These are phyloP conservation scores for Monascus purpureus DNA, from an alignment of 495 filamentous ascomycete species.

Conservation along the genomic window DNA sequence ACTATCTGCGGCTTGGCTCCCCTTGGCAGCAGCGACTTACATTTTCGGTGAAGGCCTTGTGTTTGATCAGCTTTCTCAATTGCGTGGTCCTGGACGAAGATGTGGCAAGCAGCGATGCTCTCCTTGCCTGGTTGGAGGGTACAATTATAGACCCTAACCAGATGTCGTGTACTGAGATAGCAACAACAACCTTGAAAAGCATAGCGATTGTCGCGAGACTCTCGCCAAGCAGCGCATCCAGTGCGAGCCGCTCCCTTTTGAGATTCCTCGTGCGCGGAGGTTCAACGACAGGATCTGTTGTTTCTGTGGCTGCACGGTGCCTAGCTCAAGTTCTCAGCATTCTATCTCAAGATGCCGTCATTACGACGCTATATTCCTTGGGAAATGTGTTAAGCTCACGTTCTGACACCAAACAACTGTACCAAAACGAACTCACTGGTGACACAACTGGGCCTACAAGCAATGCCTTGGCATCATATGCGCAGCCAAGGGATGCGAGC, in stretches of 20 bases:
- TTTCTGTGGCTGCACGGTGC: slow-evolving; percentile 63
- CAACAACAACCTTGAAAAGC: slow-evolving; percentile 61
- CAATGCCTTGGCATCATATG: slow-evolving; percentile 26
- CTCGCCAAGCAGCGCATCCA: slow-evolving; percentile 55
- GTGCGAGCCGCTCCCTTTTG: slow-evolving; percentile 67
- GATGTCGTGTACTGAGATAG: slow-evolving; percentile 63
- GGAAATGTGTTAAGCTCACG: slow-evolving; percentile 79
- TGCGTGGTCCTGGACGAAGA: slow-evolving; percentile 69
- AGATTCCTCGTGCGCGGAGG: slow-evolving; percentile 69
- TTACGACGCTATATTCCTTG: slow-evolving; percentile 85
- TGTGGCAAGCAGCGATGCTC: slow-evolving; percentile 61
- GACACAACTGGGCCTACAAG: slow-evolving; percentile 14
- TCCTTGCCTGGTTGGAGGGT: slow-evolving; percentile 77
- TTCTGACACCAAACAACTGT: slow-evolving; percentile 21
- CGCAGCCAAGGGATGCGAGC: slow-evolving; percentile 52
- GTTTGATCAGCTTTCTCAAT: slow-evolving; percentile 72
- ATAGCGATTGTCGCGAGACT: slow-evolving; percentile 67
- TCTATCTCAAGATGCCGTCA: slow-evolving; percentile 82
- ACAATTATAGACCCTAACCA: slow-evolving; percentile 62
- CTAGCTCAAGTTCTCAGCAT: slow-evolving; percentile 64
- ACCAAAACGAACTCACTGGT: slow-evolving; percentile 15
- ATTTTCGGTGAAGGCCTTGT: slow-evolving; percentile 68
- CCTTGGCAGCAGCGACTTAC: slow-evolving; percentile 80
- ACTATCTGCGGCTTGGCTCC: slow-evolving; percentile 74
- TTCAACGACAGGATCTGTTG: slow-evolving; percentile 44